Percentiles rank a stretch among this genome's conserved stretches.
Conservation (phyloP, 2,329 filamentous ascomycete species). For the Aureobasidium leucospermi region DNA sequence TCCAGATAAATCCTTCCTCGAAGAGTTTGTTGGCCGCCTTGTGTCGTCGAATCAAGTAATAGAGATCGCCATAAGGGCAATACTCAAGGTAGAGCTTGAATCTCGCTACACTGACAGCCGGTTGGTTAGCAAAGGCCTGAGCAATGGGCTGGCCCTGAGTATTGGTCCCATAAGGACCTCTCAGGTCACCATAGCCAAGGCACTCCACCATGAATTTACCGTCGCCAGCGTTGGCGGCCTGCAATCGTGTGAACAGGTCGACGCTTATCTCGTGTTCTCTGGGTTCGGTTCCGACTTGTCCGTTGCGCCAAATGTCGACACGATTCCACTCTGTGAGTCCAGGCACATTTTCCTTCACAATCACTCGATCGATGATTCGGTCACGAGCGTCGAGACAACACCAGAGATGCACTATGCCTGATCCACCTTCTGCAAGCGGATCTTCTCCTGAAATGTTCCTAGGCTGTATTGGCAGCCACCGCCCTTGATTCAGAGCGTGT, state of each 20-base stretch:
- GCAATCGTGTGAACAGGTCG: background rate
- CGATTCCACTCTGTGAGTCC: background rate
- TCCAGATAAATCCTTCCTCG: background rate
- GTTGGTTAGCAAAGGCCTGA: background rate
- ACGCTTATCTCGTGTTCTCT: background rate
- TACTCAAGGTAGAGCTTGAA: conserved; percentile 6
- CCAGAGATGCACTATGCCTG: background rate
- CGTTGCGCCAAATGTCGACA: background rate
- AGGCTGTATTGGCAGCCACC: background rate
- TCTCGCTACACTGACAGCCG: background rate
- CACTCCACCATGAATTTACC: background rate
- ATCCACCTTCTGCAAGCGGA: background rate
- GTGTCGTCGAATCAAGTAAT: background rate
- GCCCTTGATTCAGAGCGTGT: background rate
- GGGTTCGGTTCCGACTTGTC: background rate
- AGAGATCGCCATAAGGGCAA: background rate
- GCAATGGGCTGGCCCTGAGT: too few relatives aligned
- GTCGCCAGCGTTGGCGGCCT: background rate
- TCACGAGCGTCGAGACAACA: background rate
- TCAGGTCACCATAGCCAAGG: background rate
- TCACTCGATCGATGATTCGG: background rate
- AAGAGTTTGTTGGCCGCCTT: background rate
- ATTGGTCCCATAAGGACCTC: background rate
- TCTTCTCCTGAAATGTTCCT: background rate
- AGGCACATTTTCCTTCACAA: background rate